phyloP scores from a whole-genome alignment of 352 stramenopile species.

The Globisporangium mamillatum region DNA sequence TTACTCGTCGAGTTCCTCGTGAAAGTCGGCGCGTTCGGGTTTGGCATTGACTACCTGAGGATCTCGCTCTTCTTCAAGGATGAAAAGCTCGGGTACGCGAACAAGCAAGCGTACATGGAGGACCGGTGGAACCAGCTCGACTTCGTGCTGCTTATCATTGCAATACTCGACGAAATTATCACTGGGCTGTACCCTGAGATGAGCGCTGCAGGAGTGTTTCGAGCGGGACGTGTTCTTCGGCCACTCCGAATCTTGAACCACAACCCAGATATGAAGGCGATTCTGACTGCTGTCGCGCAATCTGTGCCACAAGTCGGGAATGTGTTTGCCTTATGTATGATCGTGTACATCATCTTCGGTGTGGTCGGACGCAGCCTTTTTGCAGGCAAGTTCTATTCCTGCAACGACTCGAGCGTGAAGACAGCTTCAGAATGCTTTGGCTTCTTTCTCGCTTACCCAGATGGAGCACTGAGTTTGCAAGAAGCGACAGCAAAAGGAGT shows the following conservation, averaged over 20 bases:
- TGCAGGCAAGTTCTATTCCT: conserved; percentile 60
- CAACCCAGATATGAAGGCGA: conserved; percentile 76
- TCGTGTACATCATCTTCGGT: conserved; percentile 79
- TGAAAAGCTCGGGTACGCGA: conserved; percentile 59
- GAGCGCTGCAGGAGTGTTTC: conserved; percentile 54
- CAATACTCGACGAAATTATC: conserved; percentile 56
- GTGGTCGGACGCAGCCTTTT: conserved; percentile 70
- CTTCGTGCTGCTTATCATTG: conserved; percentile 51
- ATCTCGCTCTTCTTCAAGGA: conserved; percentile 60
- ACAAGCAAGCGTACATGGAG: conserved; percentile 72
- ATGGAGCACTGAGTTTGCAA: conserved; percentile 48
- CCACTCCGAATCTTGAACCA: conserved; percentile 74
- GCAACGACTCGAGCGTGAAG: conserved; percentile 48
- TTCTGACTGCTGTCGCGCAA: conserved; percentile 63
- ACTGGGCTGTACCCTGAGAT: conserved; percentile 38
- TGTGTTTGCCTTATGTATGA: conserved; percentile 62
- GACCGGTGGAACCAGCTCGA: conserved; percentile 79
- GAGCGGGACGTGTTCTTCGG: conserved; percentile 58
- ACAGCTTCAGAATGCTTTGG: conserved; percentile 47
- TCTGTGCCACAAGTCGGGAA: conserved; percentile 74
- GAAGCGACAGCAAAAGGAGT: conserved; percentile 39
- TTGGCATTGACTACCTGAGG: conserved; percentile 62
- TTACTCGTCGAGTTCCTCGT: conserved; percentile 59
- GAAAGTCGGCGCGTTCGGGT: conserved; percentile 52
- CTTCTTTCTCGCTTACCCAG: conserved; percentile 46